Percentiles rank a stretch among this genome's conserved stretches.
These are phyloP conservation scores for Alternaria hordeiaustralica DNA, from an alignment of 2,329 filamentous ascomycete species.

Conservation along the genomic window DNA sequence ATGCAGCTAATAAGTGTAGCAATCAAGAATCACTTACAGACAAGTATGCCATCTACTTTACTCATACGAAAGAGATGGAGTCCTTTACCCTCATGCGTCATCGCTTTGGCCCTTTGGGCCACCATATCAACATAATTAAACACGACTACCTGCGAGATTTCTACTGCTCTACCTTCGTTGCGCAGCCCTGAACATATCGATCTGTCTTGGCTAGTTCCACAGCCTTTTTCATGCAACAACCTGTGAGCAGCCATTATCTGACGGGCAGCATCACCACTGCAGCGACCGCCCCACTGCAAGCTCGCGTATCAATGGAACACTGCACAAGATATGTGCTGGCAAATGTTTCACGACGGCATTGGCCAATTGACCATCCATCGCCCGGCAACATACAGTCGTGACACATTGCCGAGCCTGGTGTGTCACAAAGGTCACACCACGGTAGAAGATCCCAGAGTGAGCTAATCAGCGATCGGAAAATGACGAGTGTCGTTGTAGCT, in stretches of 20 bases:
- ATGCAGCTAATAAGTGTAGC: neutral
- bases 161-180: neutral
- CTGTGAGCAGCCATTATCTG: constrained; percentile 11
- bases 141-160: neutral
- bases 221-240: constrained; percentile 2
- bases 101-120: neutral
- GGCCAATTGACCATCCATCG: constrained; percentile 18
- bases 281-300: neutral
- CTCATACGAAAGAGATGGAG: neutral
- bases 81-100: neutral
- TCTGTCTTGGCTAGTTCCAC: constrained; percentile 1
- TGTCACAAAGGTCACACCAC: constrained; percentile 24
- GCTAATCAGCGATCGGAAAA: neutral
- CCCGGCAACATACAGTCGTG: constrained; percentile 25
- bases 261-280: constrained; percentile 8
- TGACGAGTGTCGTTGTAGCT: constrained; percentile 1
- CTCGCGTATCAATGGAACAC: constrained; percentile 3
- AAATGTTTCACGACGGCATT: constrained; percentile 30
- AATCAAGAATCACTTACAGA: neutral
- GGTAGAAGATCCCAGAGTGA: neutral
- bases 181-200: neutral
- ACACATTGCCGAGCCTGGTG: constrained; percentile 19
- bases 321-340: constrained; percentile 24
- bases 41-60: neutral
- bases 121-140: neutral